These are phyloP conservation scores for Drechslerella coelobrocha DNA, from an alignment of 2,329 filamentous ascomycete species.

Conservation along the genomic window DNA sequence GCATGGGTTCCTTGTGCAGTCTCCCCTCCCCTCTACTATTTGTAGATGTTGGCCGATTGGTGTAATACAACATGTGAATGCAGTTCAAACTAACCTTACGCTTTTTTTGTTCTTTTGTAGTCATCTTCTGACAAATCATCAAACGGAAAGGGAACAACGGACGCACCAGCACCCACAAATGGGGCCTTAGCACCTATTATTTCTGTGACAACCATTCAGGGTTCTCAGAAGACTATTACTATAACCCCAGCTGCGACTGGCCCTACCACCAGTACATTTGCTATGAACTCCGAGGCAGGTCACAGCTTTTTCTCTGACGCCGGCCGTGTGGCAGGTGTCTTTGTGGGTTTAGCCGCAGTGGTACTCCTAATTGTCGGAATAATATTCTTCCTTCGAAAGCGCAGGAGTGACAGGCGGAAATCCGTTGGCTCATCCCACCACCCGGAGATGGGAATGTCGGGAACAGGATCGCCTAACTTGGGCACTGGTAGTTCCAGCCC, in stretches of 20 bases:
- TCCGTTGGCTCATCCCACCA: conserved; percentile 38
- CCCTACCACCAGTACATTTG: conserved; percentile 19
- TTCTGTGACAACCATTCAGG: conserved; percentile 29
- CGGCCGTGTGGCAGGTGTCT: conserved; percentile 38
- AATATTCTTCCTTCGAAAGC: conserved; percentile 38
- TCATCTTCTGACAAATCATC: not conserved
- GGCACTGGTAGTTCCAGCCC: conserved; percentile 41
- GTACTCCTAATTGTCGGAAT: conserved; percentile 13
- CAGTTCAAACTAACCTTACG: conserved; percentile 10
- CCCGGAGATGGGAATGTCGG: conserved; percentile 50
- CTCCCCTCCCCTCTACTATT: conserved; percentile 8
- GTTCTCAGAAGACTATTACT: conserved; percentile 27
- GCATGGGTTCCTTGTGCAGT: conserved; percentile 11
- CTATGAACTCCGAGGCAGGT: conserved; percentile 7
- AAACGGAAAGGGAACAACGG: conserved; percentile 5
- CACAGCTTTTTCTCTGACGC: conserved; percentile 37
- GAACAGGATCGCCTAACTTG: conserved; percentile 31
- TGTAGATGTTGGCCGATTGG: conserved; percentile 21
- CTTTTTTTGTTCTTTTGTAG: conserved; percentile 3
- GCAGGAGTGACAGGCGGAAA: conserved; percentile 37
- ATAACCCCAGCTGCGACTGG: conserved; percentile 28
- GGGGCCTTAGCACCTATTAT: conserved; percentile 14
- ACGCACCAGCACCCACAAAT: not conserved
- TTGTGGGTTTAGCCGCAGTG: conserved; percentile 20
- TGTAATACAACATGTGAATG: conserved; percentile 17